Conservation (phyloP, 345 rosid species). For the Lepidium didymum region DNA sequence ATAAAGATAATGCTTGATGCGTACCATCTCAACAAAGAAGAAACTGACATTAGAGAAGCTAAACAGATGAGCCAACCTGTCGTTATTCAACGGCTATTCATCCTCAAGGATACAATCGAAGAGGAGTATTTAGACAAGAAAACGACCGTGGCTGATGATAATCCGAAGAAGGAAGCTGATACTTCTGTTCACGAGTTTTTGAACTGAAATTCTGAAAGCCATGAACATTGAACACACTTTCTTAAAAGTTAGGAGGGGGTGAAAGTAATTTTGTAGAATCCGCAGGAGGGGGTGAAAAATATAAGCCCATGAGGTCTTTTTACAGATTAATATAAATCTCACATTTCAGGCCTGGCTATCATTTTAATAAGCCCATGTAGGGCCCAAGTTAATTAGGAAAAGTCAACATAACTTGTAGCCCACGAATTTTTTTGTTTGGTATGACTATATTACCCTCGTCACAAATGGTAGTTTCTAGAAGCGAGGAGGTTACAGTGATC, state of each 20-base stretch:
- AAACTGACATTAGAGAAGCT: conserved; percentile 76
- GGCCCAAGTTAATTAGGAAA: neutral
- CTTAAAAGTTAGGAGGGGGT: neutral
- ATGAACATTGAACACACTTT: neutral
- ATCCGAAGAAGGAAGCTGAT: conserved; percentile 20
- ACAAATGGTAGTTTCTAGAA: neutral
- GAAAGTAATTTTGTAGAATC: conserved; percentile 6
- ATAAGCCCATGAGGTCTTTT: neutral
- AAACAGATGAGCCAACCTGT: conserved; percentile 79
- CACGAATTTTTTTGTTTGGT: conserved; percentile 6
- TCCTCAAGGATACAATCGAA: conserved; percentile 80
- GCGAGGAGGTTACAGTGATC: neutral
- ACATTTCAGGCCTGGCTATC: neutral
- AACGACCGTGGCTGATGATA: conserved; percentile 1
- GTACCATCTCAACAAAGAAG: conserved; percentile 71
- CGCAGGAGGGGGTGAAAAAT: no score
- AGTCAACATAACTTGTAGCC: conserved; percentile 16
- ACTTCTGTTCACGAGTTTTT: conserved; percentile 30
- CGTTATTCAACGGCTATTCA: conserved; percentile 75
- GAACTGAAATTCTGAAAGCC: conserved; percentile 18
- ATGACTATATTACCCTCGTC: neutral
- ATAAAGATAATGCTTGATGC: conserved; percentile 83
- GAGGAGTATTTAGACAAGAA: conserved; percentile 65
- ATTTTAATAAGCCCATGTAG: neutral
- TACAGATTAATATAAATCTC: neutral